Evolutionary conservation across 192 early-diverging fungal species (phyloP).

Genomic region (Martensiomyces pterosporus): DNA sequence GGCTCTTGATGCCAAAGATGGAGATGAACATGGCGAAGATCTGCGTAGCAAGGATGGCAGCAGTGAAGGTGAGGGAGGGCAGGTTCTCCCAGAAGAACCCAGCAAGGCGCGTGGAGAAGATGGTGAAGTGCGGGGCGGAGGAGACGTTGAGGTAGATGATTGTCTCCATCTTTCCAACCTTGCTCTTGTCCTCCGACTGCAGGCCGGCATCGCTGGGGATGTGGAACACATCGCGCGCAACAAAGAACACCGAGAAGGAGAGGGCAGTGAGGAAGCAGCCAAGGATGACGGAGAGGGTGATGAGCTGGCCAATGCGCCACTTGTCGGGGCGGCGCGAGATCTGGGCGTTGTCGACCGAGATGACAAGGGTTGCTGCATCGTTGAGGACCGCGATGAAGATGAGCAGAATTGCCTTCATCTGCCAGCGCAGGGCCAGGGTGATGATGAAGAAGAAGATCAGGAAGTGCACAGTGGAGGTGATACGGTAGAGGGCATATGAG

Average conservation of each 20-base stretch:
- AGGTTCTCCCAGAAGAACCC: conserved; percentile 86
- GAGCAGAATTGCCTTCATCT: conserved; percentile 71
- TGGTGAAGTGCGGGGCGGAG: conserved; percentile 88
- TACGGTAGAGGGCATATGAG: conserved; percentile 89
- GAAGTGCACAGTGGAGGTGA: conserved; percentile 94
- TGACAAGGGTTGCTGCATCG: conserved; percentile 88
- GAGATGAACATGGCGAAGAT: conserved; percentile 84
- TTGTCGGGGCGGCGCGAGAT: conserved; percentile 89
- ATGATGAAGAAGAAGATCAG: conserved; percentile 94
- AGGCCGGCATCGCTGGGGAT: conserved; percentile 48
- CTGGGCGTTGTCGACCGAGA: conserved; percentile 89
- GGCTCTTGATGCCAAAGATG: conserved; percentile 61
- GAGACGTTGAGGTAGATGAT: conserved; percentile 95
- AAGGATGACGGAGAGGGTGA: conserved; percentile 75
- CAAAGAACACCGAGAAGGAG: conserved; percentile 82
- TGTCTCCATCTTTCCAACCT: conserved; percentile 60
- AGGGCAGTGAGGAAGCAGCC: conserved; percentile 68
- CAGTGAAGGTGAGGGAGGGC: conserved; percentile 74
- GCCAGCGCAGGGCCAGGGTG: conserved; percentile 76
- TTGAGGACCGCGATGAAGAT: conserved; percentile 90
- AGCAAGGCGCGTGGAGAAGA: conserved; percentile 86
- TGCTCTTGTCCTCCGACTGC: conserved; percentile 43
- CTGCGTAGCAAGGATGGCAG: conserved; percentile 83
- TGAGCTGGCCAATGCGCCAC: conserved; percentile 90
- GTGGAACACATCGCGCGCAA: conserved; percentile 61